Evolutionary conservation across 257 asterid genomes (phyloP).

Genomic region (Fraxinus cuspidata): DNA sequence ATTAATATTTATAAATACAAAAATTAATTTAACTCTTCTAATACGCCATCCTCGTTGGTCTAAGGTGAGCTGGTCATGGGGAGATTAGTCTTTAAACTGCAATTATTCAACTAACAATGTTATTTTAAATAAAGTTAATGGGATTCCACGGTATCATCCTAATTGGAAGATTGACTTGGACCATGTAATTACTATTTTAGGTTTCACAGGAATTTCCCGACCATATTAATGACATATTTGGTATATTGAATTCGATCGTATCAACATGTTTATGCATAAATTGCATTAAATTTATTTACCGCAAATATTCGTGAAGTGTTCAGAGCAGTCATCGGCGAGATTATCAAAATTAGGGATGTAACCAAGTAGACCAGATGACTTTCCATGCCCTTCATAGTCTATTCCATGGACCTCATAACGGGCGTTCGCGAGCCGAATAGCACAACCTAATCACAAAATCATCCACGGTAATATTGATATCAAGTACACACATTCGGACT

Average conservation of each 20-base stretch:
- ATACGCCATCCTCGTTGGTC: not conserved
- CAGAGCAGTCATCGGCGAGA: slow-evolving; percentile 58
- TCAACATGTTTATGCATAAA: no score
- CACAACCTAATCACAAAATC: slow-evolving; percentile 36
- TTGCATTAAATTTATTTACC: slow-evolving; percentile 33
- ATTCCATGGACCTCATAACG: slow-evolving; percentile 65
- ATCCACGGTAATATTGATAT: not conserved
- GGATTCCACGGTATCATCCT: not conserved
- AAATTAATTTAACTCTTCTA: not conserved
- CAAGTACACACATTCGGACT: not conserved
- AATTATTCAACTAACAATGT: not conserved
- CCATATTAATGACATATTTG: no score
- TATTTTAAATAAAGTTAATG: not conserved
- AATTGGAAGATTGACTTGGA: not conserved
- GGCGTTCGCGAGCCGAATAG: slow-evolving; percentile 43
- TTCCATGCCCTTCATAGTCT: slow-evolving; percentile 67
- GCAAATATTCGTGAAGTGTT: slow-evolving; percentile 49
- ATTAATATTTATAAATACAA: not conserved
- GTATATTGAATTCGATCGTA: no score
- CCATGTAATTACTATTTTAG: not conserved
- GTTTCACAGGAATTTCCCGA: not conserved
- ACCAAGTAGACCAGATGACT: slow-evolving; percentile 64
- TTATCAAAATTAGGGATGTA: slow-evolving; percentile 51
- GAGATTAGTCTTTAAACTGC: not conserved
- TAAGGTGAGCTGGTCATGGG: not conserved